phyloP scores from a whole-genome alignment of 2,329 filamentous ascomycete genomes.

The Alternaria arbusti region DNA sequence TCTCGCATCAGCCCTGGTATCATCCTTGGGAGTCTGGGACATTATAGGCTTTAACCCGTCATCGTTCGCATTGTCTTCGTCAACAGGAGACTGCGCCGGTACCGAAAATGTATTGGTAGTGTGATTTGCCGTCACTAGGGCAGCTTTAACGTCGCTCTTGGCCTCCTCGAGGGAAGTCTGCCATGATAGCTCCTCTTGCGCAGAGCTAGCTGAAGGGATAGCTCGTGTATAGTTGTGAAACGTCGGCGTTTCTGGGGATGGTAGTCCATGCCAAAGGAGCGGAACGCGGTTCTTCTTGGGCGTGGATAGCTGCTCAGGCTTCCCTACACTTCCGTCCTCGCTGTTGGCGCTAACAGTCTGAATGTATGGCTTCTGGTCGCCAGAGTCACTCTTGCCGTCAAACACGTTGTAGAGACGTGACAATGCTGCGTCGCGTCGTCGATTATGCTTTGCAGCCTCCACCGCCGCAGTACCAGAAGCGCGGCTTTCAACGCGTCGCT shows the following conservation, averaged over 20 bases:
- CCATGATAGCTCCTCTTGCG: not conserved
- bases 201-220: not conserved
- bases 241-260: slow-evolving; percentile 11
- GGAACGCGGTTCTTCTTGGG: not conserved
- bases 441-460: not conserved
- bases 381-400: accelerated
- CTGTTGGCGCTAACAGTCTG: not conserved
- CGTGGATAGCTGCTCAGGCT: not conserved
- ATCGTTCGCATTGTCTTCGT: not conserved
- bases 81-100: not conserved
- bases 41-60: not conserved
- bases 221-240: no score
- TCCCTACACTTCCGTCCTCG: no score
- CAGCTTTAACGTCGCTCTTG: not conserved
- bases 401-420: not conserved
- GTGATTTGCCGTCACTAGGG: not conserved
- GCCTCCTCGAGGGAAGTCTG: not conserved
- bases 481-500: not conserved
- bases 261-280: slow-evolving; percentile 12
- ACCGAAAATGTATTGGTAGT: not conserved
- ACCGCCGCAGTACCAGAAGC: no score
- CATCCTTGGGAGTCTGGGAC: not conserved
- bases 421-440: not conserved
- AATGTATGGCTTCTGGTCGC: not conserved
- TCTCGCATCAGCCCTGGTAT: not conserved